Evolutionary conservation across 177 flowering plant species (phyloP).

Genomic region (Vitis hybrid): DNA sequence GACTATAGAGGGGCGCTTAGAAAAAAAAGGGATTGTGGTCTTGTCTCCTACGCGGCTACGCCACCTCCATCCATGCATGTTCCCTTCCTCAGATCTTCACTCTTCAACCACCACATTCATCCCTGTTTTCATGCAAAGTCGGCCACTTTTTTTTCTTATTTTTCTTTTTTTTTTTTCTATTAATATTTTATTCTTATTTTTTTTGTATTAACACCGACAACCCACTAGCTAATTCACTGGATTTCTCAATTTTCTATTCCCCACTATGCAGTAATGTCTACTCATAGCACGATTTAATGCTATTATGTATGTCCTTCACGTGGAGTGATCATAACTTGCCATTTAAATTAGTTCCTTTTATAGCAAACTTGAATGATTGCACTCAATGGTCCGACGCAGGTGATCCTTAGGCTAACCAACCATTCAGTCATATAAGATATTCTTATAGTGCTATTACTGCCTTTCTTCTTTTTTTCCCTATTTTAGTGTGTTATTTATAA

Average conservation of each 20-base stretch:
- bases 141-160: neutral
- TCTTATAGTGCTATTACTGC: neutral
- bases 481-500: no score
- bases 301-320: neutral
- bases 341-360: neutral
- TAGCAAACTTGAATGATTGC: neutral
- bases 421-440: neutral
- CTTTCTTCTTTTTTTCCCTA: neutral
- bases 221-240: neutral
- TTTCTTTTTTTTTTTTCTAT: no score
- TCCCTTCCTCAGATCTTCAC: no score
- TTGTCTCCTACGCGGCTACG: no score
- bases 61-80: no score
- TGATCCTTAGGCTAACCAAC: neutral
- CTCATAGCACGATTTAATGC: neutral
- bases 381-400: neutral
- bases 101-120: neutral
- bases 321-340: neutral
- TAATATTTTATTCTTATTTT: no score
- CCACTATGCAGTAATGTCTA: neutral
- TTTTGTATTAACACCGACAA: neutral
- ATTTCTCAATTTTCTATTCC: neutral
- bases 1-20: no score
- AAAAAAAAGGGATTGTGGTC: no score
- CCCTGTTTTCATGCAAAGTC: constrained; percentile 1